Evolutionary conservation across 192 early-diverging fungal species (phyloP).

Genomic region (Mortierella claussenii): DNA sequence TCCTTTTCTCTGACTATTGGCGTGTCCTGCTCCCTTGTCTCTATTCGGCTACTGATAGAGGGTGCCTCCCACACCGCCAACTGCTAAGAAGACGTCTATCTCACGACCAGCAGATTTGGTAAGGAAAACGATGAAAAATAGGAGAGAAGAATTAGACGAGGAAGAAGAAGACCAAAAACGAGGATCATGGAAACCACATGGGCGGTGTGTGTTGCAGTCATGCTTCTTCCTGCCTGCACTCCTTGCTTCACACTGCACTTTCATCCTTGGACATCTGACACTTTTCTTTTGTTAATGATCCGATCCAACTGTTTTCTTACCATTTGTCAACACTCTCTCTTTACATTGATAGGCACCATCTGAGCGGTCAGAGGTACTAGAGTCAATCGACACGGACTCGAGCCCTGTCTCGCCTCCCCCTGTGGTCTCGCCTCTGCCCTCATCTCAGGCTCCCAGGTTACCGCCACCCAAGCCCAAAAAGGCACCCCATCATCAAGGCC

Average conservation of each 20-base stretch:
- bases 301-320: background rate
- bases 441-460: conserved; percentile 22
- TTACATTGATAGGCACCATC: conserved; percentile 3
- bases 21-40: background rate
- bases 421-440: conserved; percentile 2
- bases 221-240: conserved; percentile 4
- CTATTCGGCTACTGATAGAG: conserved; percentile 17
- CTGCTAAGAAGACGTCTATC: conserved; percentile 22
- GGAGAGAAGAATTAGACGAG: conserved; percentile 1
- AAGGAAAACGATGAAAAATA: conserved; percentile 12
- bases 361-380: conserved; percentile 30
- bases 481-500: conserved; percentile 11
- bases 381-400: conserved; percentile 37
- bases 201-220: no score
- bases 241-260: background rate
- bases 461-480: conserved; percentile 46
- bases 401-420: conserved; percentile 12
- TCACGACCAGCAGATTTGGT: conserved; percentile 31
- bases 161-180: background rate
- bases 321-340: background rate
- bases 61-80: conserved; percentile 7
- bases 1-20: background rate
- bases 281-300: background rate
- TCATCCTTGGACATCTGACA: background rate
- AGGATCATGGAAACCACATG: no score